Base-by-base conservation (phyloP, 73 alveolate species). In the Paramecium bursaria region DNA sequence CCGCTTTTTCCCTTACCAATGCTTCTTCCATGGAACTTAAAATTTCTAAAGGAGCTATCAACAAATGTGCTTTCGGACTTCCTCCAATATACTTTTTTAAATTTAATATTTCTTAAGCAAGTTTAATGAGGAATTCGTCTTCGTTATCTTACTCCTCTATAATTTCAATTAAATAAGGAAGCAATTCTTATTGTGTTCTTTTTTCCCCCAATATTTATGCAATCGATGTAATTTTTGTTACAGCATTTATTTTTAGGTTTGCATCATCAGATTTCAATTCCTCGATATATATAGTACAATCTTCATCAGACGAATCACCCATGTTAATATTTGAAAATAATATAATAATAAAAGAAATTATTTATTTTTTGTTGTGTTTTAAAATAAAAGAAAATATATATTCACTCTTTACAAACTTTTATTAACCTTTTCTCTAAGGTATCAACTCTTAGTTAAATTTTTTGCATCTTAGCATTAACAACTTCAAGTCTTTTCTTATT, bases 221-320 rank as follows among this genome's bases (percentile, higher is more conserved):
- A 22, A 79, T 79, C 7, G 89, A 35, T 21, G 49, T 57, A 5
- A 79, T 79, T 42, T 79, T 79, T 46, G 74, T 22, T 25, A 79
- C 89, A 21, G 89, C 89, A 54, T 79, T 79, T 14, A 79, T 60
- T 46, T 79, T 79, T 14, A 79, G 73, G 46, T 53, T 79, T 19
- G 89, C 85, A 22, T 79, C 89, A 79, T 79, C 89, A 19, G 77
- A 48, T 79, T 79, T 79, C 3, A 79, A 51, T 55, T 79, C 89
- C 33, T 79, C 89, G 10, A 79, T 79, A 46, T 49, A 79, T 17
- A 79, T 79, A 6, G 89, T 79, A 14, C 89, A 79, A 46, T 79
- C 89, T 79, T 79, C 89, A 30, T 79, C 89, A n/a, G 26, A 17
- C 1, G 82, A 67, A 67, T 67, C 7, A 39, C 60, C 57, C 49